Conservation (phyloP, 1,139 yeast genomes). For the Suhomyces yuchorum region DNA sequence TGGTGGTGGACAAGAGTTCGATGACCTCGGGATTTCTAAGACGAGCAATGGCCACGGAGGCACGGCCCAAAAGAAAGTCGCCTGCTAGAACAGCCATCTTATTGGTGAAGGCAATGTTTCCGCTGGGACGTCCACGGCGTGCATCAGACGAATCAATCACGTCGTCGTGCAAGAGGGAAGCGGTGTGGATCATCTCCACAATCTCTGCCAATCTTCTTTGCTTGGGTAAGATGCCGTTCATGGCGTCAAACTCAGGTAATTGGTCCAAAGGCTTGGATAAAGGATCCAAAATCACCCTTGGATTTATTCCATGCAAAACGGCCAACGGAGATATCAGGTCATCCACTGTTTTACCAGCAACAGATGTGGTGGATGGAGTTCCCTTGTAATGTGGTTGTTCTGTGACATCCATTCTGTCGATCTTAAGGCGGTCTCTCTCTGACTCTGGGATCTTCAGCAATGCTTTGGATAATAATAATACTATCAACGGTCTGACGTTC, state of each 20-base stretch:
- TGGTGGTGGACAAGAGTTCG: slow-evolving; percentile 90
- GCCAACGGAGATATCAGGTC: slow-evolving; percentile 76
- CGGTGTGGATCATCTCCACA: slow-evolving; percentile 98
- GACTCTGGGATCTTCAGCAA: slow-evolving; percentile 73
- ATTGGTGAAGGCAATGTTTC: slow-evolving; percentile 91
- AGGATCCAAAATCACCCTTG: slow-evolving; percentile 77
- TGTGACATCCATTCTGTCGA: slow-evolving; percentile 65
- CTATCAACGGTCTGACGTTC: slow-evolving; percentile 90
- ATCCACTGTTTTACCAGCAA: slow-evolving; percentile 57
- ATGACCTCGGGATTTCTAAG: slow-evolving; percentile 95
- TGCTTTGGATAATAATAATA: slow-evolving; percentile 79
- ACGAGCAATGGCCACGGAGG: slow-evolving; percentile 93
- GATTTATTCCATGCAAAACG: slow-evolving; percentile 86
- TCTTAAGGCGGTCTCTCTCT: slow-evolving; percentile 62
- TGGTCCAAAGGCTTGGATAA: slow-evolving; percentile 78
- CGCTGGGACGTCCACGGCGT: slow-evolving; percentile 87
- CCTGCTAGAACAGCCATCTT: slow-evolving; percentile 98
- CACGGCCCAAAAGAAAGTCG: slow-evolving; percentile 91
- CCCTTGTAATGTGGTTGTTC: slow-evolving; percentile 63
- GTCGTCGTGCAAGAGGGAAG: slow-evolving; percentile 94
- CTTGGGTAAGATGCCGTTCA: slow-evolving; percentile 81
- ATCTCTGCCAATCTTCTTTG: slow-evolving; percentile 95
- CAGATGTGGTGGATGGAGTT: slow-evolving; percentile 46
- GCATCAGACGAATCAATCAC: slow-evolving; percentile 93
- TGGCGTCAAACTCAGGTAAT: slow-evolving; percentile 61